Evolutionary conservation across 345 rosid genomes (phyloP).

Genomic region (Microthlaspi erraticum): DNA sequence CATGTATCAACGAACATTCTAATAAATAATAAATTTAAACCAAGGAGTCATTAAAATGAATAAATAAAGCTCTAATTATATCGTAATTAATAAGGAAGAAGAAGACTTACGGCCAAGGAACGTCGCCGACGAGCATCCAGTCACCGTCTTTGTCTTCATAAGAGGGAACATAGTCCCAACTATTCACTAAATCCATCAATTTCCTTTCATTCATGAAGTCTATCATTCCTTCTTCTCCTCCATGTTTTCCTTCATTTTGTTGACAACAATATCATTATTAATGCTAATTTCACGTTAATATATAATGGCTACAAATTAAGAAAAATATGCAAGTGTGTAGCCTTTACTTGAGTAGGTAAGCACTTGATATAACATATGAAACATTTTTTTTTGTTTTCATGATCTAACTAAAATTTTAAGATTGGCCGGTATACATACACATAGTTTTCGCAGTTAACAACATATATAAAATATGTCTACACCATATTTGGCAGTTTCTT

Average conservation of each 20-base stretch:
- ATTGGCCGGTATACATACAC: neutral
- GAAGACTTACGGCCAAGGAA: conserved; percentile 84
- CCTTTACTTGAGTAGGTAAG: no score
- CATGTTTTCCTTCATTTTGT: conserved; percentile 56
- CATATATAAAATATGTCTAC: neutral
- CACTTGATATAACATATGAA: no score
- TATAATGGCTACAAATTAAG: neutral
- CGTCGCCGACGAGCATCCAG: conserved; percentile 98
- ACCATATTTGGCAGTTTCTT: neutral
- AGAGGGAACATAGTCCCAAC: conserved; percentile 82
- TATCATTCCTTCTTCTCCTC: conserved; percentile 84
- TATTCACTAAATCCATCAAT: conserved; percentile 67
- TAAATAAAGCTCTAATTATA: neutral
- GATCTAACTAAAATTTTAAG: neutral
- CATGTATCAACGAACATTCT: conserved; percentile 96
- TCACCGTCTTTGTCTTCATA: conserved; percentile 97
- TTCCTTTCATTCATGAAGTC: conserved; percentile 78
- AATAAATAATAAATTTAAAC: neutral
- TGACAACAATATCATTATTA: neutral
- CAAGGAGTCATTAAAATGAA: neutral
- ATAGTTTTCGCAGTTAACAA: neutral
- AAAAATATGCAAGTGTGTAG: neutral
- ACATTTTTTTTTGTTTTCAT: neutral
- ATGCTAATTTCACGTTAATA: conserved; percentile 1
- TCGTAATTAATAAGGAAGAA: conserved; percentile 1